Evolutionary conservation across 106 monocot species (phyloP).

Genomic region (Gastrodia elata): DNA sequence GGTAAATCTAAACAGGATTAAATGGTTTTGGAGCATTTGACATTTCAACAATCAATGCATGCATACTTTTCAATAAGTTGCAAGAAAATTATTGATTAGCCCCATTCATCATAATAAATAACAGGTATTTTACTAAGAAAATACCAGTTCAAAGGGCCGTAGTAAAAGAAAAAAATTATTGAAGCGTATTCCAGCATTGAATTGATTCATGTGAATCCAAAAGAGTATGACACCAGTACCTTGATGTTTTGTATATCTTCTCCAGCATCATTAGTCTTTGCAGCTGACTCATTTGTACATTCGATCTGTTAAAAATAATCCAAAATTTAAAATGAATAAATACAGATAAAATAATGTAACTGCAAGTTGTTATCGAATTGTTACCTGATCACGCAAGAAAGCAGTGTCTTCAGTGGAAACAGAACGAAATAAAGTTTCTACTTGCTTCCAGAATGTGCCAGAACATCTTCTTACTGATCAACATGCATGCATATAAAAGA

Average conservation of each 20-base stretch:
- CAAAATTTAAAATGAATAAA: background rate
- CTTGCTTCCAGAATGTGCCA: slow-evolving; percentile 31
- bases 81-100: no score
- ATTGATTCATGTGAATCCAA: background rate
- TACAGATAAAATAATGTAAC: background rate
- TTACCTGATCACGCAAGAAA: slow-evolving; percentile 40
- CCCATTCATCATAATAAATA: background rate
- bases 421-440: slow-evolving; percentile 34
- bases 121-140: background rate
- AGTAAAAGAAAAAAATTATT: background rate
- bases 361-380: background rate
- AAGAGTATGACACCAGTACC: background rate
- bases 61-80: no score
- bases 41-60: no score
- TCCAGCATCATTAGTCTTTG: slow-evolving; percentile 4
- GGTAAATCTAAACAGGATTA: no score
- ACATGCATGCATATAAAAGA: slow-evolving; percentile 7
- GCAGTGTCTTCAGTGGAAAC: slow-evolving; percentile 31
- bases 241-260: slow-evolving; percentile 19
- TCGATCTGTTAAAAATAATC: slow-evolving; percentile 16
- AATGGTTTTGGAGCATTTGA: no score
- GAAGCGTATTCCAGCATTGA: background rate
- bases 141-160: background rate
- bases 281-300: slow-evolving; percentile 12
- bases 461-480: slow-evolving; percentile 17